Conservation (phyloP, 805 yeast genomes). For the Jamesozyma rosinii region DNA sequence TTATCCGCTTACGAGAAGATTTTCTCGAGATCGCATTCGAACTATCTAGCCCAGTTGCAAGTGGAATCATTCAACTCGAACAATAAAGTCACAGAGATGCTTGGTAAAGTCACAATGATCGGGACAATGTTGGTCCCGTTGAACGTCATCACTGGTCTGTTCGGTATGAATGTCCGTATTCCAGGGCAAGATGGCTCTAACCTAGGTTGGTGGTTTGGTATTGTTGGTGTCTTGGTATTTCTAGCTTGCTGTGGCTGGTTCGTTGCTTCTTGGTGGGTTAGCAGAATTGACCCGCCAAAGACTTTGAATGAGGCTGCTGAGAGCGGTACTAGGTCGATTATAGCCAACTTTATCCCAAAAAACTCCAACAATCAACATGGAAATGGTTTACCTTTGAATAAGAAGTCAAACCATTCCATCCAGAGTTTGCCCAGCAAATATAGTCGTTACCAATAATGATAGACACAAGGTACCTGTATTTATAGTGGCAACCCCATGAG, state of each 20-base stretch:
- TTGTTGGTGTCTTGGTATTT: slow-evolving; percentile 43
- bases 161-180: slow-evolving; percentile 89
- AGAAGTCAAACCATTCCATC: slow-evolving; percentile 9
- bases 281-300: slow-evolving; percentile 22
- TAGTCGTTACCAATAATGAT: slow-evolving; percentile 11
- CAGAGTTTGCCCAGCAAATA: slow-evolving; percentile 17
- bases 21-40: slow-evolving; percentile 82
- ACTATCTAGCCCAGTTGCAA: slow-evolving; percentile 87
- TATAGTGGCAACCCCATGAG: too few species aligned
- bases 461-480: too few species aligned
- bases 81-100: slow-evolving; percentile 74
- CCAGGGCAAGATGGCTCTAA: slow-evolving; percentile 52
- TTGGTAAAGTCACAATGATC: slow-evolving; percentile 78
- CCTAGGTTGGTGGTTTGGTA: slow-evolving; percentile 61
- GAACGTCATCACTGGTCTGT: slow-evolving; percentile 81
- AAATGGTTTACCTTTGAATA: background rate
- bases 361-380: background rate
- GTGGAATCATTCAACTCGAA: slow-evolving; percentile 85
- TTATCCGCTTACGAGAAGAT: slow-evolving; percentile 85
- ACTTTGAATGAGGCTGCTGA: slow-evolving; percentile 29
- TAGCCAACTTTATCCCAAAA: slow-evolving; percentile 21
- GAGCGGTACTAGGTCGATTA: slow-evolving; percentile 30
- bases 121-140: slow-evolving; percentile 89
- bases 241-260: slow-evolving; percentile 34
- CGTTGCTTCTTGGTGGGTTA: slow-evolving; percentile 37